phyloP scores from a whole-genome alignment of 768 basidiomycete species.

The Tricholoma furcatifolium region DNA sequence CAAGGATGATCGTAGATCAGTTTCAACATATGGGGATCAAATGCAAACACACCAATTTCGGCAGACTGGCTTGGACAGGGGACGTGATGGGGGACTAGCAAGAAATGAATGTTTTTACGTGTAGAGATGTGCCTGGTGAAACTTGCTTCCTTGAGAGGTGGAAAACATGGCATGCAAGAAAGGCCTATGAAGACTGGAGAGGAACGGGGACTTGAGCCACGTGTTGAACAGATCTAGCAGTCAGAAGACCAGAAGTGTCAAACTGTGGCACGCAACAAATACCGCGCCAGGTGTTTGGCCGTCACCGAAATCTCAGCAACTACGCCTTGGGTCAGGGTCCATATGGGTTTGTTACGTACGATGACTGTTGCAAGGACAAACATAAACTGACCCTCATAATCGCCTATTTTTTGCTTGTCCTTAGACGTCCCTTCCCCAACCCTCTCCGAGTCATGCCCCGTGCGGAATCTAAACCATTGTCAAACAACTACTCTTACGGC shows the following conservation, averaged over 20 bases:
- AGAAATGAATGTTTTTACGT: conserved; percentile 12
- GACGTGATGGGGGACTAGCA: conserved; percentile 8
- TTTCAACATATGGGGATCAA: conserved; percentile 15
- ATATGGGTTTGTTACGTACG: conserved; percentile 33
- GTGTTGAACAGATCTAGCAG: conserved; percentile 18
- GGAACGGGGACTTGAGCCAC: conserved; percentile 5
- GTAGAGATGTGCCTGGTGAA: conserved; percentile 11
- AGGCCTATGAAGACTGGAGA: conserved; percentile 7
- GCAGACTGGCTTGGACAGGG: conserved; percentile 12
- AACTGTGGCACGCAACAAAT: conserved; percentile 15
- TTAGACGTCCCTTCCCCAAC: conserved; percentile 22
- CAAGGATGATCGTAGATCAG: conserved; percentile 14
- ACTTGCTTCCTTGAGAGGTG: neutral
- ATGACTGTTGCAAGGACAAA: conserved; percentile 31
- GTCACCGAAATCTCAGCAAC: conserved; percentile 22
- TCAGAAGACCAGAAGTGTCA: conserved; percentile 5
- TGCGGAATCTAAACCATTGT: conserved; percentile 29
- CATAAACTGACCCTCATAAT: conserved; percentile 24
- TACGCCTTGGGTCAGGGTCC: conserved; percentile 13
- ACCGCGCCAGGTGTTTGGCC: conserved; percentile 22
- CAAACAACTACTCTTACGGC: conserved; percentile 29
- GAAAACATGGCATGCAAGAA: conserved; percentile 3
- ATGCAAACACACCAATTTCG: conserved; percentile 8
- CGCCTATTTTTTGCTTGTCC: conserved; percentile 19
- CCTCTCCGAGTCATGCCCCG: conserved; percentile 34